Percentiles rank a stretch among this genome's conserved stretches.
These are phyloP conservation scores for Aspergillus ochraceus DNA, from an alignment of 2,329 filamentous ascomycete genomes.

Conservation along the genomic window DNA sequence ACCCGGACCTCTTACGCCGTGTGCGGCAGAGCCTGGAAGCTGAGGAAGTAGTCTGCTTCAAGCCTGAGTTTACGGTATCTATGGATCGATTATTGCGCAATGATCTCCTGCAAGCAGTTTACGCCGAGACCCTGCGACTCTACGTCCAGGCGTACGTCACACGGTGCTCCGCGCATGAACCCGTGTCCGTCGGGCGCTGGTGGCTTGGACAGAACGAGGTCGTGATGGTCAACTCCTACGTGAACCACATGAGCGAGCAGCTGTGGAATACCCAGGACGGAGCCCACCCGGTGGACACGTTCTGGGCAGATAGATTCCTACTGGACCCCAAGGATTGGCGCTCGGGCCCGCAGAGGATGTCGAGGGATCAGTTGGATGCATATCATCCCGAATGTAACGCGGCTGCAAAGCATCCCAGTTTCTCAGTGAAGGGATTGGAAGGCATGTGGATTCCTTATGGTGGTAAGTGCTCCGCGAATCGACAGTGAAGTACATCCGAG, in stretches of 20 bases:
- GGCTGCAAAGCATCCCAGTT: neutral
- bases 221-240: slow-evolving; percentile 2
- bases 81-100: neutral
- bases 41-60: neutral
- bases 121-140: slow-evolving; percentile 3
- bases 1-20: neutral
- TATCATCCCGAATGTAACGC: neutral
- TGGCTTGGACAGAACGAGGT: neutral
- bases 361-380: neutral
- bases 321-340: neutral
- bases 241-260: neutral
- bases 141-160: slow-evolving; percentile 1
- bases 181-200: neutral
- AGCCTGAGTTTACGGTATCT: neutral
- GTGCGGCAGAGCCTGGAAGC: neutral
- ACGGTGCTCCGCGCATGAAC: neutral
- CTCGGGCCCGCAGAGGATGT: neutral
- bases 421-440: slow-evolving; percentile 2
- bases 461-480: neutral
- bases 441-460: slow-evolving; percentile 7
- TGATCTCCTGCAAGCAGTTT: neutral
- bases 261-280: slow-evolving; percentile 5
- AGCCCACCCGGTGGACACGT: neutral
- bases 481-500: too few species aligned
- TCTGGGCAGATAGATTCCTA: slow-evolving; percentile 4